phyloP scores from a whole-genome alignment of 108 stramenopile species.

The Nannochloropsis salina region DNA sequence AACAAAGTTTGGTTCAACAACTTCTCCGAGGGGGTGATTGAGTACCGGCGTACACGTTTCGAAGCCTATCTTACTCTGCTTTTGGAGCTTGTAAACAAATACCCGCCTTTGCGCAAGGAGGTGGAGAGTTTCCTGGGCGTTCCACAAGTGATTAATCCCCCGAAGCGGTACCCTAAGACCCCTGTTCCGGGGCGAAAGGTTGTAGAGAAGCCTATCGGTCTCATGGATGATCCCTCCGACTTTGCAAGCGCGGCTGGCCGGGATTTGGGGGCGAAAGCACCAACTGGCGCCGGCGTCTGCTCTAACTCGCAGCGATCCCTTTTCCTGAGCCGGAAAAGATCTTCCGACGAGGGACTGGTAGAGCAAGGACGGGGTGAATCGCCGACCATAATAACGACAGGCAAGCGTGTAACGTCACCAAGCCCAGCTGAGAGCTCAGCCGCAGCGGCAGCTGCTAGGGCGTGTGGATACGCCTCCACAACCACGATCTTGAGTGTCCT shows the following conservation, averaged over 20 bases:
- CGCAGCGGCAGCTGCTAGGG: not conserved
- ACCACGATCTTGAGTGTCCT: not conserved
- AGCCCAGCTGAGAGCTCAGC: not conserved
- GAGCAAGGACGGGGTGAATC: not conserved
- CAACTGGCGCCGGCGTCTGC: too few species aligned
- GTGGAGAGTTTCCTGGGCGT: slow-evolving; percentile 17
- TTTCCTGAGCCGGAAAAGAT: slow-evolving; percentile 1
- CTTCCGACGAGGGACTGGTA: not conserved
- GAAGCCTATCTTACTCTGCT: not conserved
- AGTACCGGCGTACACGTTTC: slow-evolving; percentile 9
- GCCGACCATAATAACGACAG: not conserved
- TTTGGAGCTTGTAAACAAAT: not conserved
- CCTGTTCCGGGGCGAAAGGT: not conserved
- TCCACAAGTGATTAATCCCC: not conserved
- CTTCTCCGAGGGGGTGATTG: not conserved
- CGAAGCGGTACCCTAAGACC: not conserved
- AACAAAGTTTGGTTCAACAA: slow-evolving; percentile 16
- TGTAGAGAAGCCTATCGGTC: not conserved
- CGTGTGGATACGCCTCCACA: not conserved
- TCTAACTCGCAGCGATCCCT: not conserved
- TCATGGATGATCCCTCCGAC: not conserved
- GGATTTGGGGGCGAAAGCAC: not conserved
- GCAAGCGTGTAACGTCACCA: not conserved
- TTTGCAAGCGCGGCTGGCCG: not conserved
- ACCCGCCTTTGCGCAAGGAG: not conserved